phyloP scores from a whole-genome alignment of 176 grass and related monocot genomes.

The Hordeum marinum region DNA sequence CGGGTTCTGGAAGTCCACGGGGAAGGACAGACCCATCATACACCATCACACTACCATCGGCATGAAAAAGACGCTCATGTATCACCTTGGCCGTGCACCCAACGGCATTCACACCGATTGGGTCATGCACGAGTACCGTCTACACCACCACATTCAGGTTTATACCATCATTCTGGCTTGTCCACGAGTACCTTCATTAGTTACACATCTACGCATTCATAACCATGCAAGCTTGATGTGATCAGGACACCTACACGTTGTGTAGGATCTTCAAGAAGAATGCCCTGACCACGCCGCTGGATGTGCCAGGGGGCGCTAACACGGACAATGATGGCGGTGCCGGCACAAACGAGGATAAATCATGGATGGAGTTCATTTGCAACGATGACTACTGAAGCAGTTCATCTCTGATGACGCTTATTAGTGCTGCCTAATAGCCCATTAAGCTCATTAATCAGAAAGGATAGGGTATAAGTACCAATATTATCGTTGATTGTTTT shows the following conservation, averaged over 20 bases:
- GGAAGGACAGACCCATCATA: conserved; percentile 66
- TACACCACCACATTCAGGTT: conserved; percentile 1
- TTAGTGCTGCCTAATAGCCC: no score
- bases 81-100: conserved; percentile 72
- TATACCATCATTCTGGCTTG: no score
- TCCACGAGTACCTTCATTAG: no score
- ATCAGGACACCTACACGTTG: conserved; percentile 64
- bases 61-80: conserved; percentile 78
- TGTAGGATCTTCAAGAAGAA: conserved; percentile 90
- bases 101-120: conserved; percentile 65
- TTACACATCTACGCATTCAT: no score
- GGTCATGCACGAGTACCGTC: conserved; percentile 88
- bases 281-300: conserved; percentile 39
- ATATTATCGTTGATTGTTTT: no score
- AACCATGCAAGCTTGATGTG: neutral
- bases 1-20: conserved; percentile 83
- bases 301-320: conserved; percentile 21
- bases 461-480: no score
- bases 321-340: no score
- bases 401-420: no score
- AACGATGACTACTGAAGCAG: no score
- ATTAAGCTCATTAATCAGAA: no score
- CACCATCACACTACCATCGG: conserved; percentile 45
- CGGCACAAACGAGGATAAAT: no score
- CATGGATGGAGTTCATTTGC: no score